Evolutionary conservation across 176 grass and related monocot genomes (phyloP).

Genomic region (Pharus latifolius): DNA sequence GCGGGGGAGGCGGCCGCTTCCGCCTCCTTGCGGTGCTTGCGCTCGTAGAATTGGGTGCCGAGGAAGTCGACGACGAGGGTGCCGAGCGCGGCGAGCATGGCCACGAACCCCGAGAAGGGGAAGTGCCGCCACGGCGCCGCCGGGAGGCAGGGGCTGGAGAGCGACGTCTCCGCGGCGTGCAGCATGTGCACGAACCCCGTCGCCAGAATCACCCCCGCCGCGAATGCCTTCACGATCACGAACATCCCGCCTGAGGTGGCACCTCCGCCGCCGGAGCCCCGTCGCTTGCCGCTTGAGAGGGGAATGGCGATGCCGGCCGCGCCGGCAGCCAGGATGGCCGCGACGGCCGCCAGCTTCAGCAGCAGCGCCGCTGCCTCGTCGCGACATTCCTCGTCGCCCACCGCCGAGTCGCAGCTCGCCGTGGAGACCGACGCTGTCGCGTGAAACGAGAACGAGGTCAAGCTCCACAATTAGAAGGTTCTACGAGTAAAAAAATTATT

Average conservation of each 20-base stretch:
- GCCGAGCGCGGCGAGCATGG: conserved; percentile 72
- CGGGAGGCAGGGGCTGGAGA: conserved; percentile 50
- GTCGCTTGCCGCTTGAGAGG: conserved; percentile 25
- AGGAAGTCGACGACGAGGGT: conserved; percentile 72
- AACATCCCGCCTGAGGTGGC: conserved; percentile 23
- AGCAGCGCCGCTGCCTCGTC: conserved; percentile 43
- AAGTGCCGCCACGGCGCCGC: conserved; percentile 50
- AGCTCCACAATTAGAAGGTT: no score
- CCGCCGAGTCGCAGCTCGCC: conserved; percentile 24
- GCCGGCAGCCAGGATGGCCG: conserved; percentile 40
- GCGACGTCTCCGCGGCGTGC: conserved; percentile 43
- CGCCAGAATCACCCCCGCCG: conserved; percentile 70
- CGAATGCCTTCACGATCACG: conserved; percentile 61
- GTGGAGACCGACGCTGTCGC: conserved; percentile 32
- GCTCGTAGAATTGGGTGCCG: conserved; percentile 55
- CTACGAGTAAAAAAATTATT: no score
- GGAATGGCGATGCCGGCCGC: conserved; percentile 53
- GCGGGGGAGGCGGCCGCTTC: not conserved
- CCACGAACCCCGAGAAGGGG: conserved; percentile 82
- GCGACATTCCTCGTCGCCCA: conserved; percentile 32
- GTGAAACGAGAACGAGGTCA: not conserved
- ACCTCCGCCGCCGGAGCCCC: not conserved
- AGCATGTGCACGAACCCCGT: conserved; percentile 90
- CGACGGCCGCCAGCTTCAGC: conserved; percentile 60
- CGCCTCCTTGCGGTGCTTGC: conserved; percentile 21